These are phyloP conservation scores for Stephania cephalantha DNA, from an alignment of 164 flowering plant genomes.

Conservation along the genomic window DNA sequence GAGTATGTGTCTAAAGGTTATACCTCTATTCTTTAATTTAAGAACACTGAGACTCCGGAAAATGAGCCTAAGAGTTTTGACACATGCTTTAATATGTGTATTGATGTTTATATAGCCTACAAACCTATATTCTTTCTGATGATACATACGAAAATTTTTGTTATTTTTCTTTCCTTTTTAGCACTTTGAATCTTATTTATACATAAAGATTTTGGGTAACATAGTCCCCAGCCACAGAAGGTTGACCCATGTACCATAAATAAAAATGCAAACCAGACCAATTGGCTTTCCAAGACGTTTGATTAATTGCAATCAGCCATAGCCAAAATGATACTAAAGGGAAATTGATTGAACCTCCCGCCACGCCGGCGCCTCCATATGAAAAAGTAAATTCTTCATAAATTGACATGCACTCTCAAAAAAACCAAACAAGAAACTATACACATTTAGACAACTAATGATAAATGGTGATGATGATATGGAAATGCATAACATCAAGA, in stretches of 20 bases:
- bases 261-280: neutral
- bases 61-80: neutral
- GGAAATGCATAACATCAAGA: neutral
- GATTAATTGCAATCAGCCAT: neutral
- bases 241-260: no score
- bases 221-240: no score
- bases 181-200: no score
- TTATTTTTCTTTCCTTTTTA: no score
- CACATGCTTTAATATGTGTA: no score
- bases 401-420: neutral
- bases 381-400: neutral
- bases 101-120: no score
- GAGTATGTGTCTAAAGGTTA: no score
- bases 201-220: no score
- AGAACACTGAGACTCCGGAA: neutral
- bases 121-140: no score
- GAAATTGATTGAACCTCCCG: neutral
- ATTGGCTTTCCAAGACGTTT: neutral
- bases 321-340: neutral
- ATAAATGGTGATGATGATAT: neutral
- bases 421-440: neutral
- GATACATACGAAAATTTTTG: no score
- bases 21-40: neutral
- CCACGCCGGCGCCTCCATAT: neutral
- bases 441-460: neutral